Conservation (phyloP, 106 monocot genomes). For the Acanthochlamys bracteata region DNA sequence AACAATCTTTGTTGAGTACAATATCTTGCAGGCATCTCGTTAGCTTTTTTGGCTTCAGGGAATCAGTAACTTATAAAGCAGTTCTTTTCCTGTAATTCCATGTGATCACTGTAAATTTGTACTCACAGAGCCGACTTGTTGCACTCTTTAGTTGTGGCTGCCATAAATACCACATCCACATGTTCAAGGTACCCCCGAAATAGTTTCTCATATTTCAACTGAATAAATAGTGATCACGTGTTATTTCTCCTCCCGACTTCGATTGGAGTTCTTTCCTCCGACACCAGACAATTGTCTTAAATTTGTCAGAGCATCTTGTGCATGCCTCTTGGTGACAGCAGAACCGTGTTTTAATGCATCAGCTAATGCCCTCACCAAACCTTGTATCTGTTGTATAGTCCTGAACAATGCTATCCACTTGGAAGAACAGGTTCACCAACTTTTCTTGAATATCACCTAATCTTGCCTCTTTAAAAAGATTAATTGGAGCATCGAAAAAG, state of each 20-base stretch:
- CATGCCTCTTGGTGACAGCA: conserved; percentile 27
- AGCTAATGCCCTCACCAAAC: conserved; percentile 32
- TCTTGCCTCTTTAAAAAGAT: conserved; percentile 24
- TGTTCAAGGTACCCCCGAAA: no score
- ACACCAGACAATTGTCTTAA: conserved; percentile 42
- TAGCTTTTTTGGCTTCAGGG: no score
- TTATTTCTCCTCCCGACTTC: neutral
- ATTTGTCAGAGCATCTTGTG: conserved; percentile 33
- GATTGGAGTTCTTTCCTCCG: conserved; percentile 20
- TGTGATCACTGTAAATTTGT: no score
- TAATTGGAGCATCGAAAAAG: conserved; percentile 21
- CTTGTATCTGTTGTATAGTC: conserved; percentile 22
- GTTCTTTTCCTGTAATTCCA: no score
- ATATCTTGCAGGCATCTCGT: no score
- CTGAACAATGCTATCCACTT: conserved; percentile 22
- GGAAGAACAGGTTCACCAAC: conserved; percentile 27
- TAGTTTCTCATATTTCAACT: no score
- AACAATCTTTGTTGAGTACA: no score
- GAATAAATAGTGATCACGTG: neutral
- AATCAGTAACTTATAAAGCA: no score
- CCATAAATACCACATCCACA: no score
- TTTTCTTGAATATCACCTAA: conserved; percentile 42
- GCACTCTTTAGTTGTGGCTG: no score
- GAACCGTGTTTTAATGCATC: conserved; percentile 39
- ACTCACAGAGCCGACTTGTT: no score